A percentile compares a stretch with the other conserved stretches of the same genome.
These are phyloP conservation scores for Ceratocystis variospora DNA, from an alignment of 2,329 filamentous ascomycete species.

Conservation along the genomic window DNA sequence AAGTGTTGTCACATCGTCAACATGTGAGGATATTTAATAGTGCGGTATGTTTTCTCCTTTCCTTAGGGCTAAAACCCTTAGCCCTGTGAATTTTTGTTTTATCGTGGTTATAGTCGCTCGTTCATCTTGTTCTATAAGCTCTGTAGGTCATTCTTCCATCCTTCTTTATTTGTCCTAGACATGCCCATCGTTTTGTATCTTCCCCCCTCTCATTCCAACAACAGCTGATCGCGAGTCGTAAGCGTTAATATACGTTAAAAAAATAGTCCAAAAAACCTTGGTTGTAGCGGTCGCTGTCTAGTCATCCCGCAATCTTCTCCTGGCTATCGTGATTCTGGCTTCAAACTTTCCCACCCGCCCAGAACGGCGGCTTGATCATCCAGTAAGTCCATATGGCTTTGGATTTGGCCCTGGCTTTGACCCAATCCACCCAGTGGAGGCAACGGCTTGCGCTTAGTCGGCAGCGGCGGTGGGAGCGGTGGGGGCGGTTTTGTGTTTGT, in stretches of 20 bases:
- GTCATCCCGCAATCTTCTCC: neutral
- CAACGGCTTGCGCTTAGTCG: slow-evolving; percentile 23
- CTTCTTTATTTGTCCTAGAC: neutral
- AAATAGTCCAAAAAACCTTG: neutral
- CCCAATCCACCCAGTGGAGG: neutral
- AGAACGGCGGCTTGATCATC: slow-evolving; percentile 35
- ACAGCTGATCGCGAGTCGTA: too few species aligned
- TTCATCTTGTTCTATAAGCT: neutral
- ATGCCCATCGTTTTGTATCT: neutral
- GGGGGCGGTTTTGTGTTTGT: neutral
- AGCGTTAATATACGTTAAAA: neutral
- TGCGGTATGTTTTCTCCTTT: neutral
- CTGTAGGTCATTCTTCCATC: neutral
- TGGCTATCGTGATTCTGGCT: slow-evolving; percentile 27
- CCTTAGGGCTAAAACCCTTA: neutral
- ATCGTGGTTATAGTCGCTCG: neutral
- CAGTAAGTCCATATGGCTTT: slow-evolving; percentile 33
- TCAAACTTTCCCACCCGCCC: slow-evolving; percentile 43
- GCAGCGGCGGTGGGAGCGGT: slow-evolving; percentile 18
- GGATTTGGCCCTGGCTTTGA: slow-evolving; percentile 17
- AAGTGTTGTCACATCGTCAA: neutral
- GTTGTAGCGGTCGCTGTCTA: too few species aligned
- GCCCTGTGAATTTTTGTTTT: too few species aligned
- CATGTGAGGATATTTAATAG: neutral
- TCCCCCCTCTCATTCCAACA: neutral